Conservation (phyloP, 2,329 filamentous ascomycete genomes). For the Alternaria burnsii region DNA sequence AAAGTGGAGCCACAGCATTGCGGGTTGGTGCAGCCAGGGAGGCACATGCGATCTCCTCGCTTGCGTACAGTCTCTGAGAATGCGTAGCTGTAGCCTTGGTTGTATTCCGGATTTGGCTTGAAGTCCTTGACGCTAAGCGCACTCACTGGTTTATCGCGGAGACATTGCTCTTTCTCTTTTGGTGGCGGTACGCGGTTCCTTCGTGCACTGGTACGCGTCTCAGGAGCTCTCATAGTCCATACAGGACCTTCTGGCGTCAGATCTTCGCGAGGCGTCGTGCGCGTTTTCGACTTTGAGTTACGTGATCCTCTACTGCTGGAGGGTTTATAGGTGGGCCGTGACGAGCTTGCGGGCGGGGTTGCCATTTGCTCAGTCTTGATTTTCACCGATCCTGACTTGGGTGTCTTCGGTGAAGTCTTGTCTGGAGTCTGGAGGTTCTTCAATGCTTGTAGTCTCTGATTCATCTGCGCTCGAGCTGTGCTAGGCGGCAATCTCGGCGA, state of each 20-base stretch:
- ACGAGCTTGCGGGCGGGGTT: conserved; percentile 18
- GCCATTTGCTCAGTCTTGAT: conserved; percentile 27
- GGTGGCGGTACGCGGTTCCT: conserved; percentile 11
- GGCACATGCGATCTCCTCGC: conserved; percentile 71
- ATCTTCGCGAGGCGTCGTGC: conserved; percentile 13
- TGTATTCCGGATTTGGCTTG: conserved; percentile 78
- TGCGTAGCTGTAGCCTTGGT: conserved; percentile 75
- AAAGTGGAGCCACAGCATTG: conserved; percentile 81
- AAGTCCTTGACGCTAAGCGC: conserved; percentile 76
- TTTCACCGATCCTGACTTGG: conserved; percentile 20
- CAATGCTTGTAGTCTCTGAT: conserved; percentile 27
- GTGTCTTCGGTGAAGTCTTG: conserved; percentile 15
- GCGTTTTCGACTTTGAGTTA: conserved; percentile 7
- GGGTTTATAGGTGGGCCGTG: conserved; percentile 15
- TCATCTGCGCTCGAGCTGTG: conserved; percentile 37
- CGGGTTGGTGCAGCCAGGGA: conserved; percentile 77
- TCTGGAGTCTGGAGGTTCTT: conserved; percentile 25
- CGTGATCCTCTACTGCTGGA: conserved; percentile 4
- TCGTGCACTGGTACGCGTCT: conserved; percentile 18
- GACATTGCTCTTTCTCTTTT: conserved; percentile 18
- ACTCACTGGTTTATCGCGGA: conserved; percentile 65
- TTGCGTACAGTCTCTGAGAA: conserved; percentile 78
- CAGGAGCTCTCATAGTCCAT: conserved; percentile 32
- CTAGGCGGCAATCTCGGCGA: conserved; percentile 28
- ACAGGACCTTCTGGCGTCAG: conserved; percentile 29